Evolutionary conservation across 169 alveolate genomes (phyloP).

Genomic region (Eimeria sp.): DNA sequence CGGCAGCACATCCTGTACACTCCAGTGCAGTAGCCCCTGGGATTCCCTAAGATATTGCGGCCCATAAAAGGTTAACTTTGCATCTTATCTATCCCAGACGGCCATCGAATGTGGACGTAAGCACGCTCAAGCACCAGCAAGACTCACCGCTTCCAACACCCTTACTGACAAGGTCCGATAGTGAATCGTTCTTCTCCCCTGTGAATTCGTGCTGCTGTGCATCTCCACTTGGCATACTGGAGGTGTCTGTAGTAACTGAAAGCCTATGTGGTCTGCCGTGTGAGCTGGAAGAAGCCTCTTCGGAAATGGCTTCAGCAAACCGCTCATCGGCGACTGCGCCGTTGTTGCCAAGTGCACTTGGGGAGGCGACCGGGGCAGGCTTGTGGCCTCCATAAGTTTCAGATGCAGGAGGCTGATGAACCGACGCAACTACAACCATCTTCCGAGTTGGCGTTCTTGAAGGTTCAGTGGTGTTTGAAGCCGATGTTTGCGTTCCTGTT

Average conservation of each 20-base stretch:
- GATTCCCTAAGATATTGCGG: neutral
- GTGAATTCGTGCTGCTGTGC: neutral
- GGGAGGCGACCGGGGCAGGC: neutral
- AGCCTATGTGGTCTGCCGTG: neutral
- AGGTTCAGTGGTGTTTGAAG: neutral
- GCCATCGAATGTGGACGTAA: neutral
- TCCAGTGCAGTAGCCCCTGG: neutral
- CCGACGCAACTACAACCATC: neutral
- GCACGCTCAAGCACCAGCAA: neutral
- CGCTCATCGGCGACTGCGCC: neutral
- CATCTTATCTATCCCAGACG: neutral
- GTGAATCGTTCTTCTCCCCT: neutral
- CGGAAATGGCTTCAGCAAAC: neutral
- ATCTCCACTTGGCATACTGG: neutral
- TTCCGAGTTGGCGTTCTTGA: neutral
- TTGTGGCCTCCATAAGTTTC: neutral
- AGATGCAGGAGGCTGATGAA: neutral
- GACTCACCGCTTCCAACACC: constrained; percentile 52
- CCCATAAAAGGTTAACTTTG: neutral
- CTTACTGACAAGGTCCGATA: constrained; percentile 9
- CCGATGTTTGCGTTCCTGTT: neutral
- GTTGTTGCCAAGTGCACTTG: neutral
- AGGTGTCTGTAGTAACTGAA: neutral
- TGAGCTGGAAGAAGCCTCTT: neutral
- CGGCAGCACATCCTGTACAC: neutral